Conservation (phyloP, 176 grass and related monocot genomes). For the Triticum monococcum region DNA sequence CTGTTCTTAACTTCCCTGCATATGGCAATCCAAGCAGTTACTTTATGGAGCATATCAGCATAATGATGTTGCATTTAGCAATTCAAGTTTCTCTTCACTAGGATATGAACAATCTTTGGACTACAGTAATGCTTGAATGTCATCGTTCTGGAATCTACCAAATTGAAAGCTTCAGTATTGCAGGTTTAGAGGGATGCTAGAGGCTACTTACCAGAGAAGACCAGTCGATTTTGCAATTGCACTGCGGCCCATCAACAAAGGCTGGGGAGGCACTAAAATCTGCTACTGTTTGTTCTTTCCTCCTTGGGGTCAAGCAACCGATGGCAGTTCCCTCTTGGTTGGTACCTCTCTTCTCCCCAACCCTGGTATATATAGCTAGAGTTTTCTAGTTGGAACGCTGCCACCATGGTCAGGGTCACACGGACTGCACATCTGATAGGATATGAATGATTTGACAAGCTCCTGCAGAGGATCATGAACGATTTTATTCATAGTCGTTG, state of each 20-base stretch:
- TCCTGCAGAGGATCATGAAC: background rate
- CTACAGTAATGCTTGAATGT: background rate
- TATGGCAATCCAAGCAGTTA: conserved; percentile 22
- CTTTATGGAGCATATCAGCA: conserved; percentile 8
- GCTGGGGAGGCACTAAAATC: background rate
- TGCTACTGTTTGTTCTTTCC: background rate
- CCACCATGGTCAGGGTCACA: background rate
- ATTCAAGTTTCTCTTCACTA: background rate
- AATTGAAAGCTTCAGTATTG: background rate
- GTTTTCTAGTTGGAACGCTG: conserved; percentile 2
- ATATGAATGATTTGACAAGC: conserved; percentile 18
- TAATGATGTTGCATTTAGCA: background rate
- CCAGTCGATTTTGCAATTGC: conserved; percentile 27
- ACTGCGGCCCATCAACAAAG: conserved; percentile 22
- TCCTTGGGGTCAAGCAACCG: conserved; percentile 18
- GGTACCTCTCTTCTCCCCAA: conserved; percentile 20
- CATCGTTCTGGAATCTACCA: conserved; percentile 4
- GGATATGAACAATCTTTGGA: background rate
- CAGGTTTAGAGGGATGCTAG: conserved; percentile 38
- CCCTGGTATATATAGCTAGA: conserved; percentile 41
- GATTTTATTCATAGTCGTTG: conserved; percentile 17
- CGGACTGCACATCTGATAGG: conserved; percentile 1
- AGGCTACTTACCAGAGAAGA: conserved; percentile 47
- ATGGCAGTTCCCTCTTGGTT: conserved; percentile 31
- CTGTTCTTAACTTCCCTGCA: conserved; percentile 45